phyloP scores from a whole-genome alignment of 129 eudicot genomes.

The Oenanthe sinensis region DNA sequence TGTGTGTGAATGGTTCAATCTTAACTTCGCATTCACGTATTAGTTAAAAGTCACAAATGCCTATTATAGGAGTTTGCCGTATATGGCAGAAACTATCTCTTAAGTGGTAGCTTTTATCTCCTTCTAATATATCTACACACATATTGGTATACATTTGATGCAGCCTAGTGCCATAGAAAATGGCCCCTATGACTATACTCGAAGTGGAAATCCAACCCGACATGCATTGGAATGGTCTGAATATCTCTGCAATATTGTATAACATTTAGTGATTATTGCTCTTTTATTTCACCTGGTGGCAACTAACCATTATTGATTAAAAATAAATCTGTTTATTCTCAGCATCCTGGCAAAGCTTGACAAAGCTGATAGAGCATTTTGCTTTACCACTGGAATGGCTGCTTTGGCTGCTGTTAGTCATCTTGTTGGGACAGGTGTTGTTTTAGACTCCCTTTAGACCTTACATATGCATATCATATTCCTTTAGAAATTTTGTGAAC shows the following conservation, averaged over 20 bases:
- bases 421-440: slow-evolving; percentile 65
- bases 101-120: background rate
- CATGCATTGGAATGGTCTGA: slow-evolving; percentile 74
- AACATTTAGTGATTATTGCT: slow-evolving; percentile 4
- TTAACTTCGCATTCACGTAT: background rate
- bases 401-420: slow-evolving; percentile 84
- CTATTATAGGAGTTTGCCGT: background rate
- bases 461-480: background rate
- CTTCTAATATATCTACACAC: background rate
- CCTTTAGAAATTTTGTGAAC: background rate
- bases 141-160: background rate
- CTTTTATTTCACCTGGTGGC: background rate
- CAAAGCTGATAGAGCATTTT: slow-evolving; percentile 89
- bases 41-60: background rate
- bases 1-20: background rate
- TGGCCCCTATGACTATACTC: slow-evolving; percentile 93
- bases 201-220: slow-evolving; percentile 97
- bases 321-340: slow-evolving; percentile 9
- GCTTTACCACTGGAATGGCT: slow-evolving; percentile 99
- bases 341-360: slow-evolving; percentile 92
- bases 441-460: background rate
- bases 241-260: background rate
- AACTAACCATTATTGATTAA: background rate
- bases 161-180: slow-evolving; percentile 81
- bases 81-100: background rate